phyloP scores from a whole-genome alignment of 2,329 filamentous ascomycete genomes.

The Helotiales sp. region DNA sequence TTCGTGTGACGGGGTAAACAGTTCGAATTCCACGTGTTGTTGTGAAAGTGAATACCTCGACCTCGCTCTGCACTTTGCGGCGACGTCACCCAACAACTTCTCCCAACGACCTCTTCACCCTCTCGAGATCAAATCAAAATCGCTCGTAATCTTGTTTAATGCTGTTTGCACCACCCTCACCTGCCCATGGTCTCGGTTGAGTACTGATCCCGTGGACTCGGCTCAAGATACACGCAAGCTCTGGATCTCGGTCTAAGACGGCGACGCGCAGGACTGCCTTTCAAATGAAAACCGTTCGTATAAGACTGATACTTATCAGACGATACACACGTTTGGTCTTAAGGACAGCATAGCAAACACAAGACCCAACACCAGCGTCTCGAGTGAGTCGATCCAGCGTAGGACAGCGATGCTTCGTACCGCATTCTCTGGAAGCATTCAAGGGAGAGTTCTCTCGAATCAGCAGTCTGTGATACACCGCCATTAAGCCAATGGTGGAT shows the following conservation, averaged over 20 bases:
- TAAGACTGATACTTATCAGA: conserved; percentile 19
- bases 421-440: conserved; percentile 1
- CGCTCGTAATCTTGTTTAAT: conserved; percentile 11
- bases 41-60: neutral
- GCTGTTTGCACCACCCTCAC: conserved; percentile 23
- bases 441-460: conserved; percentile 22
- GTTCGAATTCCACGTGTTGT: neutral
- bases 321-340: conserved; percentile 1
- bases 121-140: neutral
- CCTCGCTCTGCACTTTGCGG: too few species aligned
- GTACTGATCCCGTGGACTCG: conserved; percentile 21
- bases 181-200: conserved; percentile 21
- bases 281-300: neutral
- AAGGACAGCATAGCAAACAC: conserved; percentile 1
- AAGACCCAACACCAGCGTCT: conserved; percentile 16
- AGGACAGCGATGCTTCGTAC: conserved; percentile 22
- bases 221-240: conserved; percentile 24
- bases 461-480: conserved; percentile 23
- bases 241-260: conserved; percentile 7
- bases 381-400: conserved; percentile 28
- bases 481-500: conserved; percentile 6
- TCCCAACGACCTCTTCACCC: neutral
- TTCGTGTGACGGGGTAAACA: conserved; percentile 15
- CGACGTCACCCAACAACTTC: neutral
- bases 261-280: conserved; percentile 13